Conservation (phyloP, 2,329 filamentous ascomycete genomes). For the Botrytis aclada region DNA sequence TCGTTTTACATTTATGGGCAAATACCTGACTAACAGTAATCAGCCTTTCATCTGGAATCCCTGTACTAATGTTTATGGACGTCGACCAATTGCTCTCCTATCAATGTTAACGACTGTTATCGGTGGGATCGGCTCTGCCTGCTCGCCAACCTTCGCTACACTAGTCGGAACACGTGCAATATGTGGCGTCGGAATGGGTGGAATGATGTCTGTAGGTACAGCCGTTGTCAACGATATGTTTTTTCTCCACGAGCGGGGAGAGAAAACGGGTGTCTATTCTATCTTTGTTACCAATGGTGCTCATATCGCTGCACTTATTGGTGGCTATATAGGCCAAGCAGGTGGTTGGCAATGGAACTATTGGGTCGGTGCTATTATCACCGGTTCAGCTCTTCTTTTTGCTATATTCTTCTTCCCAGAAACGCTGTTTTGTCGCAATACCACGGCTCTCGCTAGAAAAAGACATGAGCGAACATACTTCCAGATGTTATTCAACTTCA, state of each 20-base stretch:
- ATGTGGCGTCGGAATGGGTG: background rate
- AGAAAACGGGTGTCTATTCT: background rate
- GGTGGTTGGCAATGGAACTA: background rate
- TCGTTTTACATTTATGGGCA: background rate
- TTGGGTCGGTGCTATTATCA: background rate
- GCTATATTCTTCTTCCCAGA: background rate
- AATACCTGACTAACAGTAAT: background rate
- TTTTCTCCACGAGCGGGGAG: background rate
- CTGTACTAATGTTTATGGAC: background rate
- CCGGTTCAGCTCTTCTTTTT: background rate
- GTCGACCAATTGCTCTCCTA: background rate
- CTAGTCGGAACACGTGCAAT: background rate
- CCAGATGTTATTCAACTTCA: background rate
- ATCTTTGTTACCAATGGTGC: background rate
- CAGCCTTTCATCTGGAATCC: background rate
- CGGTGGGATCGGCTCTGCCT: background rate
- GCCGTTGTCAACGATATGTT: background rate
- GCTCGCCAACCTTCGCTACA: background rate
- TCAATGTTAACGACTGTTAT: background rate
- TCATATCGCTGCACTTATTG: background rate
- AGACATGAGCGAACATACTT: background rate
- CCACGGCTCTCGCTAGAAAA: background rate
- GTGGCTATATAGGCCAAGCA: background rate
- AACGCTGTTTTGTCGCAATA: background rate
- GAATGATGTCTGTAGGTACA: background rate